These are phyloP conservation scores for Aureobasidium sp. DNA, from an alignment of 2,329 filamentous ascomycete genomes.

Conservation along the genomic window DNA sequence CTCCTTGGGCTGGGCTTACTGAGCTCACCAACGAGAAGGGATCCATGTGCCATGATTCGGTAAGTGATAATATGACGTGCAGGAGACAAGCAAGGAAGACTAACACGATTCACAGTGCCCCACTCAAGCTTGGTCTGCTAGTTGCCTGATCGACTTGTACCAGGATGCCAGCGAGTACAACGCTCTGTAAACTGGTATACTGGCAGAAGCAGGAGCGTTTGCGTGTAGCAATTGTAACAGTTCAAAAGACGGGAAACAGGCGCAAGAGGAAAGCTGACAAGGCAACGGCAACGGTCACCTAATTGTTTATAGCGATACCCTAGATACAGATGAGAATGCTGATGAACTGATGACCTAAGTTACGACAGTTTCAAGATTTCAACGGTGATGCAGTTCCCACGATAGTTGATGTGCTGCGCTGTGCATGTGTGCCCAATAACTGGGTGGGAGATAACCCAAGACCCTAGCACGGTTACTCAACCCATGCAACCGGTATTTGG, in stretches of 20 bases:
- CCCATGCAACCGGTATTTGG: not conserved
- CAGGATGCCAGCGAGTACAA: conserved; percentile 62
- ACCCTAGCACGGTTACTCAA: not conserved
- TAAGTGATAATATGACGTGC: conserved; percentile 40
- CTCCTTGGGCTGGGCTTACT: conserved; percentile 79
- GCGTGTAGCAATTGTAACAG: not conserved
- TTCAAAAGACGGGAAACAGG: not conserved
- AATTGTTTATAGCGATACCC: not conserved
- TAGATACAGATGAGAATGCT: conserved; percentile 1
- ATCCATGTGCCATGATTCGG: conserved; percentile 75
- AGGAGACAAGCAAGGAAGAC: conserved; percentile 17
- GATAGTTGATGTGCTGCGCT: not conserved
- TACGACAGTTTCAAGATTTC: not conserved
- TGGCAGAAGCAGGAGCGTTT: not conserved
- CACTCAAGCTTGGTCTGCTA: conserved; percentile 93
- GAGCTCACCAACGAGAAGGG: conserved; percentile 91
- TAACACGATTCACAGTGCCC: conserved; percentile 55
- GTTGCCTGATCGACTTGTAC: conserved; percentile 90
- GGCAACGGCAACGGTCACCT: not conserved
- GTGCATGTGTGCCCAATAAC: not conserved
- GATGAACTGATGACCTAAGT: not conserved
- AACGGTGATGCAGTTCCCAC: conserved; percentile 2
- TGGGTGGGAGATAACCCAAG: not conserved
- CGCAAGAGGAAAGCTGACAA: not conserved
- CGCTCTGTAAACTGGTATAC: not conserved